These are phyloP conservation scores for Debaryomyces hansenii DNA, from an alignment of 805 yeast species.

Conservation along the genomic window DNA sequence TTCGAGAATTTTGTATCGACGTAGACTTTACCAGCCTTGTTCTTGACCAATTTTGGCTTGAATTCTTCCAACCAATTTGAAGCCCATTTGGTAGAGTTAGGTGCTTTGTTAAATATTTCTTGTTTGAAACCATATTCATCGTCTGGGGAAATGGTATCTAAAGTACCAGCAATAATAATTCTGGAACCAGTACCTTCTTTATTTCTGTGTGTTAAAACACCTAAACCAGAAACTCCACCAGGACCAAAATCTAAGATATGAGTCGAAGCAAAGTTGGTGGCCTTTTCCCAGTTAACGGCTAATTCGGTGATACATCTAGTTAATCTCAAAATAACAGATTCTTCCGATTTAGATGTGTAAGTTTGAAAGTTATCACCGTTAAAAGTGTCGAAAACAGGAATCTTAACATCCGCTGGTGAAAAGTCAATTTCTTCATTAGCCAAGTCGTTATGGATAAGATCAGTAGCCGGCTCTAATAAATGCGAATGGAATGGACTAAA, in stretches of 20 bases:
- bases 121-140: slow-evolving; percentile 95
- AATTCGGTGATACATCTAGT: slow-evolving; percentile 81
- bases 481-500: slow-evolving; percentile 97
- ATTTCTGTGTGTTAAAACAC: slow-evolving; percentile 93
- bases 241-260: slow-evolving; percentile 98
- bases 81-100: slow-evolving; percentile 71
- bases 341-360: slow-evolving; percentile 25
- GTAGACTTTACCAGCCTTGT: slow-evolving; percentile 65
- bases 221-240: slow-evolving; percentile 96
- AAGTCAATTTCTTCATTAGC: slow-evolving; percentile 56
- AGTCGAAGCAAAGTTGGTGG: slow-evolving; percentile 78
- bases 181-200: slow-evolving; percentile 99
- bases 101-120: slow-evolving; percentile 79
- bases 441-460: slow-evolving; percentile 65
- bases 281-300: slow-evolving; percentile 93
- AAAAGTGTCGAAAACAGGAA: slow-evolving; percentile 91
- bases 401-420: slow-evolving; percentile 52
- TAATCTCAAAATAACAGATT: slow-evolving; percentile 65
- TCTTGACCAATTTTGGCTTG: slow-evolving; percentile 82
- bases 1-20: slow-evolving; percentile 95
- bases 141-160: slow-evolving; percentile 61
- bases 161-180: slow-evolving; percentile 88
- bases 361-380: slow-evolving; percentile 77
- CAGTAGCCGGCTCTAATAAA: slow-evolving; percentile 71
- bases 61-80: slow-evolving; percentile 88